Evolutionary conservation across 1,284 basidiomycete genomes (phyloP).

Genomic region (Tilletia setariae): DNA sequence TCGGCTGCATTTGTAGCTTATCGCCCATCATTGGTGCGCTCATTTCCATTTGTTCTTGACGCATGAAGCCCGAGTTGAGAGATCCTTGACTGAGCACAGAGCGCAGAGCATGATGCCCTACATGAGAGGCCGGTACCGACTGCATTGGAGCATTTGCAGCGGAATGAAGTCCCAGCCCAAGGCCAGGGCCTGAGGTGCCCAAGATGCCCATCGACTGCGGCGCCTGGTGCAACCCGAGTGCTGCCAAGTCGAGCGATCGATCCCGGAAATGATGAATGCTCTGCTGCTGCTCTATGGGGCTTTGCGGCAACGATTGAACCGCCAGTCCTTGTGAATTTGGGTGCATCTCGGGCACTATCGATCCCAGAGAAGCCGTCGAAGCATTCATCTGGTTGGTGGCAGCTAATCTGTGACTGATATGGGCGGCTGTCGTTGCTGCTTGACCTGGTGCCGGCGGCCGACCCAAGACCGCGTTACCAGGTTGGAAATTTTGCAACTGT

Average conservation of each 20-base stretch:
- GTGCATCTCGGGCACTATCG: constrained; percentile 10
- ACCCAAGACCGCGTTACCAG: not conserved
- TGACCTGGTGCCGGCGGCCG: not conserved
- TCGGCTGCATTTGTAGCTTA: too few relatives aligned
- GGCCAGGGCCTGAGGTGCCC: too few relatives aligned
- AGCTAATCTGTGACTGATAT: constrained; percentile 15
- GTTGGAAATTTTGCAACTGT: constrained; percentile 17
- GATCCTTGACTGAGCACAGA: not conserved
- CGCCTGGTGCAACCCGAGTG: not conserved
- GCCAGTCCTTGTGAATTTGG: not conserved
- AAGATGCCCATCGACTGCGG: too few relatives aligned
- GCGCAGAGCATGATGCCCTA: not conserved
- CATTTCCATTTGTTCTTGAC: not conserved
- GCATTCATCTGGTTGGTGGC: constrained; percentile 12
- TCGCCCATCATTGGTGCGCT: not conserved
- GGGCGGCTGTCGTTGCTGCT: not conserved
- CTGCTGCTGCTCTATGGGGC: not conserved
- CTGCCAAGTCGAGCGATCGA: constrained; percentile 8
- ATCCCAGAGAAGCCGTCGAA: constrained; percentile 15
- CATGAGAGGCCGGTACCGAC: too few relatives aligned
- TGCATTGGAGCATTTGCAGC: too few relatives aligned
- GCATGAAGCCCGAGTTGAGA: constrained; percentile 10
- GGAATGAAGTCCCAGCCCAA: too few relatives aligned
- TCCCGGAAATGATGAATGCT: not conserved
- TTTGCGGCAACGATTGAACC: not conserved